Evolutionary conservation across 2,329 filamentous ascomycete genomes (phyloP), one percentile per base, ranked within the genome.

Genomic region (Chaetomium olivaceum): DNA sequence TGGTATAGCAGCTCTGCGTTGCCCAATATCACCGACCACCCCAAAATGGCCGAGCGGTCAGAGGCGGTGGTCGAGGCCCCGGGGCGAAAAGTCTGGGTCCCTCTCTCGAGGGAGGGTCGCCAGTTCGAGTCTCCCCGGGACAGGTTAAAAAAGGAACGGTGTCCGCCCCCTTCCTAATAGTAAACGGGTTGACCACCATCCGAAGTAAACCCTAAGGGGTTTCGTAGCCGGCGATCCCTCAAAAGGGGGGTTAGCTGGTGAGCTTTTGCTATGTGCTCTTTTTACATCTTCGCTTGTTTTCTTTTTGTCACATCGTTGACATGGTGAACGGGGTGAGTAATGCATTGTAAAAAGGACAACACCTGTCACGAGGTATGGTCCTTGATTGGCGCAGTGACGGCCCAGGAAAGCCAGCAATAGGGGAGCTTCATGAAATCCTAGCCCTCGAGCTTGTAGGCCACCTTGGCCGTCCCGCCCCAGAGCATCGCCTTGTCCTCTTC

Each of bases 401-500:
- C 39, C 36, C 39, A 43, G 14, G 39, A n/a, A 43, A 6, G 39
- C 16, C 16, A n/a, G 39, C 16, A 43, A 43, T 4, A 5, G 4
- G n/a, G 39, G 5, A n/a, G 39, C 4, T 43, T n/a, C 39, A 43
- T 56, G 29, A 2, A 39, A 48, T 62, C 43, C 43, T 57, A 68
- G 16, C 27, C 21, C 36, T 69, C 73, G 7, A 89, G 77, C 3
- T 78, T 78, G 72, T 96, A 97, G 1, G 90, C 92, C 77, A 86
- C 83, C 61, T 85, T 80, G 0, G 91, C 92, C 12, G 90, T 92
- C 23, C 85, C 85, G 57, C 85, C 86, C 87, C 91, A 97, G 57
- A 97, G 81, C 76, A 83, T 84, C 66, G 82, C 83, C 75, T 85
- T 84, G 66, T 91, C 85, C 48, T 87, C 85, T 19, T 87, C 82